These are phyloP conservation scores for Crithidia bombi DNA, from an alignment of 208 protist genomes.

Conservation along the genomic window DNA sequence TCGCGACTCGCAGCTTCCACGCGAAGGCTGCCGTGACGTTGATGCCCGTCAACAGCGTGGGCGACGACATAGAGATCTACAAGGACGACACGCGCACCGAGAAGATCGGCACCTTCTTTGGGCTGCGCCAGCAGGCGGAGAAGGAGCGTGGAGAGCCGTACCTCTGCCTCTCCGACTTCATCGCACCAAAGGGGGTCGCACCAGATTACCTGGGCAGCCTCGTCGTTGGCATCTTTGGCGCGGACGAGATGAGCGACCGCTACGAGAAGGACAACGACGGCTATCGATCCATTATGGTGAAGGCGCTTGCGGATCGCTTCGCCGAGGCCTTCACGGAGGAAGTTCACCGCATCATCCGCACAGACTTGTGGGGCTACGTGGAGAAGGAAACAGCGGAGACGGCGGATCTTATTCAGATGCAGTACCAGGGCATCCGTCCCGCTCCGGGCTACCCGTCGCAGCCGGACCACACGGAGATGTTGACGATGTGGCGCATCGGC, in stretches of 20 bases:
- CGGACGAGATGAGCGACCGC: slow-evolving; percentile 76
- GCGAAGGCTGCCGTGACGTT: slow-evolving; percentile 85
- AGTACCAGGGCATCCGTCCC: slow-evolving; percentile 96
- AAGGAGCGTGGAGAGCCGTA: slow-evolving; percentile 92
- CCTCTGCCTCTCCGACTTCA: slow-evolving; percentile 93
- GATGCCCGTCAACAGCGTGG: slow-evolving; percentile 90
- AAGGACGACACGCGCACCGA: slow-evolving; percentile 55
- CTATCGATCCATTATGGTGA: slow-evolving; percentile 94
- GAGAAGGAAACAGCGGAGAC: slow-evolving; percentile 73
- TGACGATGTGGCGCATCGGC: slow-evolving; percentile 86
- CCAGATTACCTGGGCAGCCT: slow-evolving; percentile 95
- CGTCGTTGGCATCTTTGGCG: slow-evolving; percentile 91
- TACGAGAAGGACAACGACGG: slow-evolving; percentile 92
- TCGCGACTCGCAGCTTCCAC: slow-evolving; percentile 81
- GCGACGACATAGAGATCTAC: slow-evolving; percentile 95
- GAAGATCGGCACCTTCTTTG: slow-evolving; percentile 67
- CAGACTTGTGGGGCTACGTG: slow-evolving; percentile 93
- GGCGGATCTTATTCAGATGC: slow-evolving; percentile 93
- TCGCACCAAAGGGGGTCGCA: slow-evolving; percentile 87
- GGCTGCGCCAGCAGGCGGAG: slow-evolving; percentile 94
- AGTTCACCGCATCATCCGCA: slow-evolving; percentile 91
- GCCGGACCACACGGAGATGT: slow-evolving; percentile 97
- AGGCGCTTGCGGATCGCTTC: slow-evolving; percentile 94
- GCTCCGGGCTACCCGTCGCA: slow-evolving; percentile 97
- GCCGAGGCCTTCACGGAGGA: slow-evolving; percentile 89